phyloP scores from a whole-genome alignment of 2,329 filamentous ascomycete genomes.

The Colletotrichum gloeosporioides region DNA sequence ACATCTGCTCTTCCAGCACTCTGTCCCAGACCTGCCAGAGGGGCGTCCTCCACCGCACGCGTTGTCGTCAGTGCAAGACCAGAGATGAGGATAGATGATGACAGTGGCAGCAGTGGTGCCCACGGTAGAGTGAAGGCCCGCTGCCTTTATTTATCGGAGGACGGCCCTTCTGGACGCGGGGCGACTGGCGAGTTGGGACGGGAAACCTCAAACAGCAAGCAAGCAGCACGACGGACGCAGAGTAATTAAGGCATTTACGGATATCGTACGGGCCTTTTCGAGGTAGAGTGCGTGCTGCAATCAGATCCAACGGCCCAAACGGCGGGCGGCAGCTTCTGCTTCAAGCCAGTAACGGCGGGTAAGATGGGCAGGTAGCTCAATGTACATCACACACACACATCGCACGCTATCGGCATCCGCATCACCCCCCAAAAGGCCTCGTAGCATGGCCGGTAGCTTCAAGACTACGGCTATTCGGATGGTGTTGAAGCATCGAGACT shows the following conservation, averaged over 20 bases:
- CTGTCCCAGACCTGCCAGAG: neutral
- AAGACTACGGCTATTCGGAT: neutral
- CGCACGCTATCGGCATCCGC: neutral
- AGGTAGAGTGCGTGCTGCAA: neutral
- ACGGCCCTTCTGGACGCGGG: neutral
- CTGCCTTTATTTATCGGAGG: neutral
- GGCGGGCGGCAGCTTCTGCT: neutral
- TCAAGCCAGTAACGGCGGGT: neutral
- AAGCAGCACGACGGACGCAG: neutral
- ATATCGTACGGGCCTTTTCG: neutral
- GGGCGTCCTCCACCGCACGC: neutral
- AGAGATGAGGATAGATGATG: constrained; percentile 1
- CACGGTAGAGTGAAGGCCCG: neutral
- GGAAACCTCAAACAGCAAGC: neutral
- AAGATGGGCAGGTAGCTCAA: neutral
- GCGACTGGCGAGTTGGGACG: neutral
- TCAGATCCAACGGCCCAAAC: neutral
- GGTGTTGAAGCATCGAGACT: neutral
- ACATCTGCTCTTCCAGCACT: neutral
- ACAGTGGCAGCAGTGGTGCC: neutral
- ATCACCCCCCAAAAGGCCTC: neutral
- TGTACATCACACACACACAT: neutral
- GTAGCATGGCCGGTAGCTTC: neutral
- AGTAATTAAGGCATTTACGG: neutral
- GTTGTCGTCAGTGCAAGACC: neutral